Percentiles rank a stretch among this genome's conserved stretches.
Evolutionary conservation across 495 filamentous ascomycete species (phyloP).

Genomic region (Podospora pseudocomata): DNA sequence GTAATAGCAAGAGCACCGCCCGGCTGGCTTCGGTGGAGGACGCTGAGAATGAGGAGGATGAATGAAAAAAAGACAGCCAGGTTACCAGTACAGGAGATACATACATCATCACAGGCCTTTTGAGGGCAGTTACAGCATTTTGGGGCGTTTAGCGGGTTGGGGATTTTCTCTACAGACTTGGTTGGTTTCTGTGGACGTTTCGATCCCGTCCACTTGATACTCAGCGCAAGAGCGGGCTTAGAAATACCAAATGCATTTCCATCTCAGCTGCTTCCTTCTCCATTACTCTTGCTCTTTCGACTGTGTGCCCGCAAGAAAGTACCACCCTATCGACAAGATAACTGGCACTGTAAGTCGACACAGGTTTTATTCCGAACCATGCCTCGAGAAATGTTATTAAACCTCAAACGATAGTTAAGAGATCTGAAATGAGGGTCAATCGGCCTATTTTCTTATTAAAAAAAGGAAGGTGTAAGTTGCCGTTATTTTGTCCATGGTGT

Average conservation of each 20-base stretch:
- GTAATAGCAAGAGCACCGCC: slow-evolving; percentile 11
- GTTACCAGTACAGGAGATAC: not conserved
- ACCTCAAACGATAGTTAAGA: no score
- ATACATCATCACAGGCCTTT: not conserved
- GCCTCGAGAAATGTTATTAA: no score
- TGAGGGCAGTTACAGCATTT: not conserved
- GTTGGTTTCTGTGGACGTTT: not conserved
- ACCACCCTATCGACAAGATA: not conserved
- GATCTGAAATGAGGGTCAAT: no score
- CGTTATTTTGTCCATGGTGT: no score
- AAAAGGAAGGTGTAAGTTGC: no score
- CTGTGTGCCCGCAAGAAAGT: not conserved
- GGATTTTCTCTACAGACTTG: not conserved
- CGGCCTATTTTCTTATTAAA: no score
- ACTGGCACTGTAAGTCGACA: no score
- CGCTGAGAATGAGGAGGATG: slow-evolving; percentile 33
- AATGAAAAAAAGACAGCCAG: not conserved
- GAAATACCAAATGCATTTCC: not conserved
- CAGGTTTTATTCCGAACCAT: no score
- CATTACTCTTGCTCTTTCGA: not conserved
- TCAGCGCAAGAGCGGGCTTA: not conserved
- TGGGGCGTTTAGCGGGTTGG: not conserved
- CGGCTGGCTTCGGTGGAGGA: slow-evolving; percentile 42
- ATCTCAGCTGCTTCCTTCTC: not conserved
- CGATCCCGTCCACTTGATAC: not conserved